A percentile compares a stretch with the other conserved stretches of the same genome.
These are phyloP conservation scores for Zalerion maritima DNA, from an alignment of 495 filamentous ascomycete genomes.

Conservation along the genomic window DNA sequence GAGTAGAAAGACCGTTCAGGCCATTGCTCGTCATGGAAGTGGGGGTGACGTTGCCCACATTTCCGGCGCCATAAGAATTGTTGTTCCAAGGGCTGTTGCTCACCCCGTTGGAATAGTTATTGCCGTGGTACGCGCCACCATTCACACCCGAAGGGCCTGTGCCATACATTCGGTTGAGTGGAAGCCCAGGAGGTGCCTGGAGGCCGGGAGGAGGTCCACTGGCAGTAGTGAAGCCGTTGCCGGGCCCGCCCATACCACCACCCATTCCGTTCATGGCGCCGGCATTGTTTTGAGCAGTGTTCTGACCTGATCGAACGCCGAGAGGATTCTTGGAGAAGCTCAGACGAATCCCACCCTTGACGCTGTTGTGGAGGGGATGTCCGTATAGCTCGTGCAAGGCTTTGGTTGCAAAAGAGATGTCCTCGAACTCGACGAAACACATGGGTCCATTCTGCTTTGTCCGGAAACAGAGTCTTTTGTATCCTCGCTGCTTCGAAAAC, in stretches of 20 bases:
- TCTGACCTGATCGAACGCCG: slow-evolving; percentile 72
- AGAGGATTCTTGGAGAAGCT: slow-evolving; percentile 98
- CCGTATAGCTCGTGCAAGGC: slow-evolving; percentile 87
- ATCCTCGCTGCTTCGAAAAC: slow-evolving; percentile 88
- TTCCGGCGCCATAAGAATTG: too few relatives aligned
- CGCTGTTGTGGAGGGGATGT: slow-evolving; percentile 73
- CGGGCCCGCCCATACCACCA: slow-evolving; percentile 20
- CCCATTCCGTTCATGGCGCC: slow-evolving; percentile 34
- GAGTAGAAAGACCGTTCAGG: too few relatives aligned
- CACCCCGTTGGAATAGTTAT: too few relatives aligned
- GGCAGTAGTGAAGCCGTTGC: slow-evolving; percentile 50
- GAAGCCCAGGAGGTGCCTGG: slow-evolving; percentile 51
- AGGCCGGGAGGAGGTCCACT: slow-evolving; percentile 66
- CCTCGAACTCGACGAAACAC: slow-evolving; percentile 99
- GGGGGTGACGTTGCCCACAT: too few relatives aligned
- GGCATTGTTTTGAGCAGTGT: slow-evolving; percentile 22
- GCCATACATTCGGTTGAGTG: slow-evolving; percentile 23
- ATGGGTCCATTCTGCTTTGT: slow-evolving; percentile 97
- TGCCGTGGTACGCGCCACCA: too few relatives aligned
- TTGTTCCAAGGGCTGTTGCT: too few relatives aligned
- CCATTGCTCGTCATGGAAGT: too few relatives aligned
- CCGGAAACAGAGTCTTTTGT: slow-evolving; percentile 92
- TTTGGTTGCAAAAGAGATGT: slow-evolving; percentile 85
- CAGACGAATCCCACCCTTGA: slow-evolving; percentile 93
- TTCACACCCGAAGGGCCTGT: slow-evolving; percentile 8